These are phyloP conservation scores for Pleurotus salmoneostramineus DNA, from an alignment of 768 basidiomycete genomes.

Conservation along the genomic window DNA sequence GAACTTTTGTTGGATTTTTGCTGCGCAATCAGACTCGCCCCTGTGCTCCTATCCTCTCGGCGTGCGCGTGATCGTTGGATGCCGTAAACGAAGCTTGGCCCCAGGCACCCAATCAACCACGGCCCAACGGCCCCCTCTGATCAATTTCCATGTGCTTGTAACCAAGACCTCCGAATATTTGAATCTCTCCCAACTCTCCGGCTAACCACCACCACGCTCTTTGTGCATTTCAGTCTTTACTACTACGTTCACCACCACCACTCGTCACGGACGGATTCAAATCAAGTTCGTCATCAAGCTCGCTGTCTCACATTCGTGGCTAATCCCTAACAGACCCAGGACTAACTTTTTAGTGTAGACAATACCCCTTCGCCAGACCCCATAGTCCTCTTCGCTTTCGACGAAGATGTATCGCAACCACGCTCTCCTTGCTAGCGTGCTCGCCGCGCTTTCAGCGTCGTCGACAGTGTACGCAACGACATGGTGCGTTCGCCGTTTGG, in stretches of 20 bases:
- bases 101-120: not conserved
- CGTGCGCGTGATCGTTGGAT: not conserved
- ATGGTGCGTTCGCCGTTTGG: not conserved
- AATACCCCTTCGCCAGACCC: not conserved
- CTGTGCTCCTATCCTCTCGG: not conserved
- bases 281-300: not conserved
- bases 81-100: not conserved
- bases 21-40: not conserved
- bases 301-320: not conserved
- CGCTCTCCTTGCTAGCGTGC: not conserved
- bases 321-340: not conserved
- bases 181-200: not conserved
- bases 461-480: not conserved
- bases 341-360: not conserved
- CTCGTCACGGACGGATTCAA: no score
- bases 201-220: slow-evolving; percentile 5
- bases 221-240: slow-evolving; percentile 4
- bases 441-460: not conserved
- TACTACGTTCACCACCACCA: not conserved
- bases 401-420: slow-evolving; percentile 1
- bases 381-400: not conserved
- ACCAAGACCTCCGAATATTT: not conserved
- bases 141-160: not conserved
- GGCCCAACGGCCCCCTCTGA: not conserved
- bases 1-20: not conserved